phyloP scores from a whole-genome alignment of 345 rosid genomes.

The Toxicodendron radicans region DNA sequence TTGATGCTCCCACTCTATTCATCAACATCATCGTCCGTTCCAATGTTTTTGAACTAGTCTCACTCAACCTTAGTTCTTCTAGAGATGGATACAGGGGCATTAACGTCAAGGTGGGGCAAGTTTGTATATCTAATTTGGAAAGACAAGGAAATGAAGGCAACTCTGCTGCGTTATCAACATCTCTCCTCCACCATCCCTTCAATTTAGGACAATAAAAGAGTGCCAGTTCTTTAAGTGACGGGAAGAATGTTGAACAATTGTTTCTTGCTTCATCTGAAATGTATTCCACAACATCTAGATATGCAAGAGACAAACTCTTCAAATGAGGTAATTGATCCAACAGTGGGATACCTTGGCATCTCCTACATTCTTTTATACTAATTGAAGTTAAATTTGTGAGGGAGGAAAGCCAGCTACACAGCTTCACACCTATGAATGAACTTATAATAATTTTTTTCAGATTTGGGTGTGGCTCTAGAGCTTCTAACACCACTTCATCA shows the following conservation, averaged over 20 bases:
- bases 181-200: slow-evolving; percentile 5
- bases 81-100: slow-evolving; percentile 15
- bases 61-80: not conserved
- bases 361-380: not conserved
- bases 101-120: not conserved
- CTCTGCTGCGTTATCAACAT: not conserved
- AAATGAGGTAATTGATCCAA: not conserved
- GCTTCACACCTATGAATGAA: not conserved
- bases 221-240: not conserved
- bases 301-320: not conserved
- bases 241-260: no score
- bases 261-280: not conserved
- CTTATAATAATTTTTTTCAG: not conserved
- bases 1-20: not conserved
- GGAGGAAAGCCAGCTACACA: not conserved
- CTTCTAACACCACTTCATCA: not conserved
- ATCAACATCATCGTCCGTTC: not conserved
- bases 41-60: not conserved
- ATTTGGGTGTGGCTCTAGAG: not conserved
- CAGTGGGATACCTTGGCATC: not conserved
- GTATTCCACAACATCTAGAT: not conserved
- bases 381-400: not conserved
- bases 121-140: not conserved
- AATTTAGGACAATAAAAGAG: not conserved
- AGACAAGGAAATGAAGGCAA: no score